Evolutionary conservation across 1,139 yeast species (phyloP).

Genomic region (Diutina rugosa): DNA sequence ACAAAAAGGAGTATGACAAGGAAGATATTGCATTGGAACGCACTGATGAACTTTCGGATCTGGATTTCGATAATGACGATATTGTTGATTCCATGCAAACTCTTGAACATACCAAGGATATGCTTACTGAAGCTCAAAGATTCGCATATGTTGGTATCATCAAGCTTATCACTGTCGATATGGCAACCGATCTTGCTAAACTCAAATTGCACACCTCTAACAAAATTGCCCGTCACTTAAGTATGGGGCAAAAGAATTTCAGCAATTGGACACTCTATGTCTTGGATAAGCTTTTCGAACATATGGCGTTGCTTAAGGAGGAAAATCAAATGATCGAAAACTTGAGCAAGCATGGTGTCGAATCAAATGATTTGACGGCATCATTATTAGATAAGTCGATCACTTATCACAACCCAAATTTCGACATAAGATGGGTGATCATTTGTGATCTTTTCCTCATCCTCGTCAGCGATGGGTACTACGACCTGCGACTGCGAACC

Average conservation of each 20-base stretch:
- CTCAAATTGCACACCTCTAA: slow-evolving; percentile 40
- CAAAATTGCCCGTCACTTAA: slow-evolving; percentile 44
- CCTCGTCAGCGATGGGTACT: slow-evolving; percentile 70
- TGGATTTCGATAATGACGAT: slow-evolving; percentile 7
- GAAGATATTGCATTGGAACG: slow-evolving; percentile 12
- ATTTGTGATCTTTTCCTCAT: slow-evolving; percentile 80
- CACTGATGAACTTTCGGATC: slow-evolving; percentile 9
- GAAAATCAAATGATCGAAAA: slow-evolving; percentile 86
- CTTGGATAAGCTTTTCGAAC: slow-evolving; percentile 64
- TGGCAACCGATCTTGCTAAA: slow-evolving; percentile 69
- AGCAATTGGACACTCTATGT: slow-evolving; percentile 79
- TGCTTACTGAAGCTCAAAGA: slow-evolving; percentile 74
- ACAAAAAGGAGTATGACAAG: slow-evolving; percentile 6
- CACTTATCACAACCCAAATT: slow-evolving; percentile 10
- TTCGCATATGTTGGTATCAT: slow-evolving; percentile 87
- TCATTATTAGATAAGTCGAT: slow-evolving; percentile 34
- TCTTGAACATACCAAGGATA: slow-evolving; percentile 63
- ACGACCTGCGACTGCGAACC: slow-evolving; percentile 81
- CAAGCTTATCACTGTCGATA: slow-evolving; percentile 59
- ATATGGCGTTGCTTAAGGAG: slow-evolving; percentile 56
- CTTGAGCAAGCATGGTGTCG: slow-evolving; percentile 73
- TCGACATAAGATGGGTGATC: slow-evolving; percentile 87
- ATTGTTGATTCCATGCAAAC: slow-evolving; percentile 44
- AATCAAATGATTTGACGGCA: slow-evolving; percentile 55
- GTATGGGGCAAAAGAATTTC: slow-evolving; percentile 65